Base-by-base conservation (phyloP, 495 filamentous ascomycete genomes). In the Umbilicaria muhlenbergii region DNA sequence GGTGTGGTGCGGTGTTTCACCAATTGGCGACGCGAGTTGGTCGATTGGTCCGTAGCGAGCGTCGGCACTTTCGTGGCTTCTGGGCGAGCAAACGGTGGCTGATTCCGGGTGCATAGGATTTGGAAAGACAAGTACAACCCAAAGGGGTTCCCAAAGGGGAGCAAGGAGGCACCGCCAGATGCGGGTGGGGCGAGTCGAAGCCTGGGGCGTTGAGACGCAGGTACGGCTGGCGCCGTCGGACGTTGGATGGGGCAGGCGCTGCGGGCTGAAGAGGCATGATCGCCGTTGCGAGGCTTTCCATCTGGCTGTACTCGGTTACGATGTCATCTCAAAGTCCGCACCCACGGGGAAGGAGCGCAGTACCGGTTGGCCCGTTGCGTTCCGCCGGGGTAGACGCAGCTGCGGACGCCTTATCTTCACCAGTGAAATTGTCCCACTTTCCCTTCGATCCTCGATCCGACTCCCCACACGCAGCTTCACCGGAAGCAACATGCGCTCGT, bases 61-160 rank as follows among this genome's bases (percentile, higher is more conserved):
- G 35, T 11, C 17, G 14, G 35, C 14, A 15, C 17, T 37, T 15
- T 37, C 7, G 14, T 37, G 35, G 14, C 14, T 36, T 3, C n/a
- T 28, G 24, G 24, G 24, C 24, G 24, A 28, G 24, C 24, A 6
- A 28, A 28, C 24, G 5, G 24, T 28, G 24, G 24, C 24, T 28
- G 24, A 28, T 10, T 28, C 24, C 24, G 24, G 24, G 24, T 35
- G 32, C 44, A 46, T 53, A 94, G 87, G 87, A 93, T 94, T 49
- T 93, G 86, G 87, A 94, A 94, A 58, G 83, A 89, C 38, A 94
- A 94, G 62, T 94, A 94, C 62, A 75, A 83, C 56, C 75, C 84
- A 48, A 67, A 80, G 49, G 32, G 54, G 43, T n/a, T n/a, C n/a
- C n/a, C n/a, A n/a, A n/a, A n/a, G n/a, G 38, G 38, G 8, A 16